Evolutionary conservation across 2,329 filamentous ascomycete genomes (phyloP).

Genomic region (Paraphaeosphaeria sporulosa): DNA sequence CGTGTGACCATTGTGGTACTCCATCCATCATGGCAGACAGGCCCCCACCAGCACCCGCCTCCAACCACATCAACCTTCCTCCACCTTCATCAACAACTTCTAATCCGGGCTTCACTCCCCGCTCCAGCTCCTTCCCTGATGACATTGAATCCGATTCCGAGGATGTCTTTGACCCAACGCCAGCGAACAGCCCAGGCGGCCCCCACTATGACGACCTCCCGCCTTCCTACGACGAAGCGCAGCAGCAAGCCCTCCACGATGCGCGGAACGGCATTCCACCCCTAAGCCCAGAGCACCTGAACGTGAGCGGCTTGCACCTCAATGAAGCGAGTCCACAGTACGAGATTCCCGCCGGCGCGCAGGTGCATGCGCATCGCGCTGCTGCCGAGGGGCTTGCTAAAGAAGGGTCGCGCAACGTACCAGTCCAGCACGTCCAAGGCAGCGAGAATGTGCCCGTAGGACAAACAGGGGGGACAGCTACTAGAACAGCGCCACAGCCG

Average conservation of each 20-base stretch:
- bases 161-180: slow-evolving; percentile 35
- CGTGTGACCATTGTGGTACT: background rate
- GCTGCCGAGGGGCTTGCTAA: slow-evolving; percentile 26
- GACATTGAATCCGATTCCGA: slow-evolving; percentile 39
- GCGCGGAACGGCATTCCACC: slow-evolving; percentile 35
- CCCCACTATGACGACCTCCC: slow-evolving; percentile 48
- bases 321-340: slow-evolving; percentile 17
- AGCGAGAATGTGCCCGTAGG: slow-evolving; percentile 34
- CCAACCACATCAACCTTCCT: slow-evolving; percentile 19
- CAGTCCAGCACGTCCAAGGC: slow-evolving; percentile 18
- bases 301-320: slow-evolving; percentile 25
- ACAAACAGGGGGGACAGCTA: slow-evolving; percentile 22
- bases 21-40: slow-evolving; percentile 32
- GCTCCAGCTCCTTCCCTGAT: slow-evolving; percentile 39
- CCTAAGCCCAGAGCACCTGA: slow-evolving; percentile 36
- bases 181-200: slow-evolving; percentile 39
- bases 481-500: background rate
- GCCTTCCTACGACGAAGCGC: slow-evolving; percentile 48
- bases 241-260: slow-evolving; percentile 38
- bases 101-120: slow-evolving; percentile 34
- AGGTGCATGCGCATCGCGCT: slow-evolving; percentile 36
- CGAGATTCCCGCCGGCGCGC: slow-evolving; percentile 30
- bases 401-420: slow-evolving; percentile 24
- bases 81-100: slow-evolving; percentile 26
- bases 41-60: slow-evolving; percentile 14